phyloP scores from a whole-genome alignment of 1,284 basidiomycete species.

The Hemileia vastatrix region DNA sequence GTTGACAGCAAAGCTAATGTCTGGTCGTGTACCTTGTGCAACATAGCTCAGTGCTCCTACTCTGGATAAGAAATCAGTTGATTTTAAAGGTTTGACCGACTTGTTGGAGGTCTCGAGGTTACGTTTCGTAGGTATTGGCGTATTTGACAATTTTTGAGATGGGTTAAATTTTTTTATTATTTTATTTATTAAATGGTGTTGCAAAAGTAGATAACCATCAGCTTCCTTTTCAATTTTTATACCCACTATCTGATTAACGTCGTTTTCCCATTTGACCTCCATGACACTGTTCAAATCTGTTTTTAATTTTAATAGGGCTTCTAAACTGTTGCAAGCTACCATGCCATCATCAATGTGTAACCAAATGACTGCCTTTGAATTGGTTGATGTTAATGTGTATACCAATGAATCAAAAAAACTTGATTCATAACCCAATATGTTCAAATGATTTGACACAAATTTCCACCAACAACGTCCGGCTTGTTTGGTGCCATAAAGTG shows the following conservation, averaged over 20 bases:
- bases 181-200: too few species aligned
- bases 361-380: background rate
- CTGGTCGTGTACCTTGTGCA: too few species aligned
- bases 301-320: background rate
- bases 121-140: too few species aligned
- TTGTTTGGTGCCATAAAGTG: background rate
- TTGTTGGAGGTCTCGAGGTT: too few species aligned
- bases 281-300: background rate
- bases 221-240: too few species aligned
- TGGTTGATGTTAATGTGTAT: background rate
- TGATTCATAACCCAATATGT: background rate
- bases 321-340: background rate
- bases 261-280: background rate
- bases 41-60: too few species aligned
- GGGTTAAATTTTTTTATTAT: too few species aligned
- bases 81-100: too few species aligned
- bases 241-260: background rate
- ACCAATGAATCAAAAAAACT: background rate
- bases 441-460: background rate
- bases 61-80: too few species aligned
- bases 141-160: too few species aligned
- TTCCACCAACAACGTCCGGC: constrained; percentile 2
- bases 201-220: too few species aligned
- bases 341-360: constrained; percentile 6
- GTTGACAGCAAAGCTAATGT: too few species aligned